Evolutionary conservation across 2,329 filamentous ascomycete genomes (phyloP), one percentile per base, ranked within the genome.

Genomic region (Penicillium sp.): DNA sequence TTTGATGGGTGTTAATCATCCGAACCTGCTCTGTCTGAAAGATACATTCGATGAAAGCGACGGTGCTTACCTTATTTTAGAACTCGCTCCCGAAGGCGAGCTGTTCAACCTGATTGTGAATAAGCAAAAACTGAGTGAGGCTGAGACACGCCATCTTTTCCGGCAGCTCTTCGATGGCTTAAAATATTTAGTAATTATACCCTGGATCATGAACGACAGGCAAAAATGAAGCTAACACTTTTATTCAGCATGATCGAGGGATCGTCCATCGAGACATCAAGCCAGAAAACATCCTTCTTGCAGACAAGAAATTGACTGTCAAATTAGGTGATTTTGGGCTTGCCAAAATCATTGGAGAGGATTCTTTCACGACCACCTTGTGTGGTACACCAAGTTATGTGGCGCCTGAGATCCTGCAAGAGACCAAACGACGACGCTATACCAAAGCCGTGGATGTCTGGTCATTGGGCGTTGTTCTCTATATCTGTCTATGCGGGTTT

Each of bases 191-290:
- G 93, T 97, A 81, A 75, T 86, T 3, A 29, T n/a, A 18, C 3
- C 5, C 3, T 23, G 18, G 16, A 19, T 21, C 8, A 34, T 34
- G 5, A 8, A 11, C 16, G 13, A 14, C 36, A 9, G 14, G 5
- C n/a, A n/a, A n/a, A n/a, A 13, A 4, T 39, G 13, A n/a, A 46
- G 10, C 42, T 29, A 16, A 34, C 36, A 46, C n/a, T n/a, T 59
- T 2, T 8, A n/a, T 26, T 6, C 21, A 97, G 93, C 94, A 99
- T 71, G 94, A 97, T 57, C 90, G 94, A 59, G 95, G 94, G 66
- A 96, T 99, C 71, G 92, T 97, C 5, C 94, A 99, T 72, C 89
- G 94, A 54, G 94, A 99, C 66, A 97, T 99, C 76, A 97, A 97
- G 74, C 93, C 92, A 0, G 93, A 97, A 71, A 97, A 97, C 67